A percentile compares a stretch with the other conserved stretches of the same genome.
phyloP scores from a whole-genome alignment of 352 stramenopile species.

The Elongisporangium anandrum region DNA sequence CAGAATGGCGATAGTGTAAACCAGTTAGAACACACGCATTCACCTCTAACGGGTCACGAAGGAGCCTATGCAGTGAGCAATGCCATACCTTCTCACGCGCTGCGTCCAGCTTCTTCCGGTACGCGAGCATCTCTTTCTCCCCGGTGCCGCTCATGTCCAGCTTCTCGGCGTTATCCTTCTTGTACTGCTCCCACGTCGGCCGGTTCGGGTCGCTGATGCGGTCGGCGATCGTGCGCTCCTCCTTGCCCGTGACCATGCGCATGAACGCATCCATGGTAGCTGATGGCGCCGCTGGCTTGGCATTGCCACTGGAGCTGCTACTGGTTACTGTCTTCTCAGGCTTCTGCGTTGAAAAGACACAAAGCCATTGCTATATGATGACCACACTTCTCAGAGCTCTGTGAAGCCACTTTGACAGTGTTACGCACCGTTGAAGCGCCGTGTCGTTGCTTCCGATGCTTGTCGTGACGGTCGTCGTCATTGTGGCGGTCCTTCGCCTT shows the following conservation, averaged over 20 bases:
- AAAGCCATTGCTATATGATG: background rate
- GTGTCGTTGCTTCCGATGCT: slow-evolving; percentile 24
- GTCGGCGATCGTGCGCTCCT: slow-evolving; percentile 92
- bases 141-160: slow-evolving; percentile 84
- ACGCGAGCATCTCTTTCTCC: slow-evolving; percentile 93
- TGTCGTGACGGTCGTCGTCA: slow-evolving; percentile 82
- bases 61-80: slow-evolving; percentile 4
- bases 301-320: background rate
- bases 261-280: slow-evolving; percentile 93
- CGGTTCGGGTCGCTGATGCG: slow-evolving; percentile 92
- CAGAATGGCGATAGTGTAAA: too few species aligned
- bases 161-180: slow-evolving; percentile 95
- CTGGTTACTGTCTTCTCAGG: slow-evolving; percentile 7
- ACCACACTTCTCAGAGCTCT: background rate
- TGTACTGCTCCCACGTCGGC: slow-evolving; percentile 96
- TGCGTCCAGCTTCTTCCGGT: slow-evolving; percentile 90
- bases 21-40: too few species aligned
- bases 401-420: background rate
- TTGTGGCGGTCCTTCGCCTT: slow-evolving; percentile 80
- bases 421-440: background rate
- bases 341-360: slow-evolving; percentile 7
- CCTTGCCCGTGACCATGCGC: slow-evolving; percentile 90
- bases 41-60: too few species aligned
- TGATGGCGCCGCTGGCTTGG: slow-evolving; percentile 33
- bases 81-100: slow-evolving; percentile 78